Evolutionary conservation across 495 filamentous ascomycete species (phyloP).

Genomic region (Staphylotrichum longicolle): DNA sequence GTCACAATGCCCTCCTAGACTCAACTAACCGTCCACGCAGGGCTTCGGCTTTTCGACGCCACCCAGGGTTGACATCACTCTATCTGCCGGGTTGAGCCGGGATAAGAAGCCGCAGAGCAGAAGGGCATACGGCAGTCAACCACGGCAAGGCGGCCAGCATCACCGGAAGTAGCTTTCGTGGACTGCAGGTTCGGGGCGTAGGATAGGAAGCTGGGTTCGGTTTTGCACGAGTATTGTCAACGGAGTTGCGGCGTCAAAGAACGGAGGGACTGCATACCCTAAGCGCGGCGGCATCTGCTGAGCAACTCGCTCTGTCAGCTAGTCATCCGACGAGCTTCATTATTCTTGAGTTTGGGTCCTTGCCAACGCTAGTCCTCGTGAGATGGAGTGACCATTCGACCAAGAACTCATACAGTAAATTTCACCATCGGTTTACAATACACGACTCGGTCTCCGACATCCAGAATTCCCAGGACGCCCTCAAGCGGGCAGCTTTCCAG

Average conservation of each 20-base stretch:
- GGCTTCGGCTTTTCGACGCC: slow-evolving; percentile 86
- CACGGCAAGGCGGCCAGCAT: slow-evolving; percentile 34
- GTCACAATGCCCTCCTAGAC: background rate
- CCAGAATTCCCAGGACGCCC: background rate
- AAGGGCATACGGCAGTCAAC: slow-evolving; percentile 74
- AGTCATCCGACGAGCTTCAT: background rate
- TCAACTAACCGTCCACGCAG: slow-evolving; percentile 26
- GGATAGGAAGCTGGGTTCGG: slow-evolving; percentile 2
- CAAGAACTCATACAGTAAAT: too few relatives aligned
- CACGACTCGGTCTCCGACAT: too few relatives aligned
- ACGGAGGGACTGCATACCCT: slow-evolving; percentile 12
- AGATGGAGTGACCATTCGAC: too few relatives aligned
- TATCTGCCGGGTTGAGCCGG: slow-evolving; percentile 81
- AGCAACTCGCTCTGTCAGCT: background rate
- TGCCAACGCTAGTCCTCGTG: too few relatives aligned
- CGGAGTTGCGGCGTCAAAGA: slow-evolving; percentile 21
- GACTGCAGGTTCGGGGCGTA: background rate
- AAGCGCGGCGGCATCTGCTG: slow-evolving; percentile 6
- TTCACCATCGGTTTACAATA: too few relatives aligned
- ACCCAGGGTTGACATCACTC: slow-evolving; percentile 84
- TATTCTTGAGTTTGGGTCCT: too few relatives aligned
- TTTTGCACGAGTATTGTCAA: slow-evolving; percentile 4
- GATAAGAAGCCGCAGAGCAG: slow-evolving; percentile 80
- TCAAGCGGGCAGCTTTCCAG: slow-evolving; percentile 30
- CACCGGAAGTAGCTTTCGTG: slow-evolving; percentile 7